Base-by-base conservation (phyloP, 768 basidiomycete species). In the Russula abietina region DNA sequence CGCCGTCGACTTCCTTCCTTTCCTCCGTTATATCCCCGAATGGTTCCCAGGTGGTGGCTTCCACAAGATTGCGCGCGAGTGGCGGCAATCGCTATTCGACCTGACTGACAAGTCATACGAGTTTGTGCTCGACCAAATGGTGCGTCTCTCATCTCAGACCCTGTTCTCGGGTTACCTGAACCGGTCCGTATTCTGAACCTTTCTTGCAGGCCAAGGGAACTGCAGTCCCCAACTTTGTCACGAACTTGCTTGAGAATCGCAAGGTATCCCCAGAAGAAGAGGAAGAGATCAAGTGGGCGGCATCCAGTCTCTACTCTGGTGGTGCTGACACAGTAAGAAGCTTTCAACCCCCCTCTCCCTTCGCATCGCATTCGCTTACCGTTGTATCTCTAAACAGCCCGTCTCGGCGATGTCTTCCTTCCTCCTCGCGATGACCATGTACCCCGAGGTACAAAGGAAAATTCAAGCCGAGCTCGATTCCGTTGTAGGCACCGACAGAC, bases 381-480 rank as follows among this genome's bases (percentile, higher is more conserved):
- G 22, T 19, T 30, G 17, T n/a, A n/a, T 38, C 28, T 12, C 7
- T 24, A 22, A n/a, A 46, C 17, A 67, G 67, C 67, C 71, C n/a
- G 69, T 69, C 22, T 69, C 67, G 11, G 65, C 72, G 2, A 60
- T 73, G 55, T 43, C 61, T 4, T 71, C 70, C 4, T 70, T 72
- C 61, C 65, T 73, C 51, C 61, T 72, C 19, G 70, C 70, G 14
- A 70, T 72, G 69, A 68, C 71, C 2, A 64, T 69, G 59, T 67
- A 70, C 52, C 72, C 70, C 4, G 68, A 68, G 1, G 32, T 65
- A 7, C 67, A 65, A 33, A 57, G 51, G 38, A 70, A 66, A 30
- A 63, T 62, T 17, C 71, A 73, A 57, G 68, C 58, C 5, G 69
- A 72, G 56, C 57, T 72, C 46, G 71, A 72, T 26, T 3, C 60